Base-by-base conservation (phyloP, 2,329 filamentous ascomycete species). In the Chaetomium strumarium region DNA sequence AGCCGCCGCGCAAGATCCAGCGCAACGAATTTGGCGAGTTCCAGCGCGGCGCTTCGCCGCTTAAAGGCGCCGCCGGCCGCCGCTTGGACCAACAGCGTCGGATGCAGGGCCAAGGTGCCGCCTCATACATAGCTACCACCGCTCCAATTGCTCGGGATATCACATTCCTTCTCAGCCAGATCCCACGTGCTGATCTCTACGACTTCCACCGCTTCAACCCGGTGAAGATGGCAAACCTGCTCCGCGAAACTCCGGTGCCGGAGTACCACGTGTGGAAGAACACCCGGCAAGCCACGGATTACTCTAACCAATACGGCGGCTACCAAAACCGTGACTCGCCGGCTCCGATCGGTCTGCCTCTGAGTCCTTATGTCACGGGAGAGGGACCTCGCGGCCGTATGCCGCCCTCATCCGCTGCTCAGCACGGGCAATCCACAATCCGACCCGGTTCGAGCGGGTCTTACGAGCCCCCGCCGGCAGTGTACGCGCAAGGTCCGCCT, bases 41-140 rank as follows among this genome's bases (percentile, higher is more conserved):
- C 55, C 81, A 85, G 49, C 84, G 93, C 46, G 91, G 86, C n/a
- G 90, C 88, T 52, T 97, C 92, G 5, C 93, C 95, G 0, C 77
- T 97, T 36, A 99, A 97, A 67, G 90, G 90, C 13, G 88, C 89
- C 1, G 90, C 92, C 36, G 89, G 90, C 24, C 85, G 91, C 51
- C 85, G 91, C 34, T 76, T 95, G 19, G 89, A 93, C 63, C 87
- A 93, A 65, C 84, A 89, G 65, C 79, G 82, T 47, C 76, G 83
- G 5, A 82, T 78, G 61, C 80, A 80, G 58, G 73, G 74, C 12
- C 74, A 75, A 57, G 68, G 69, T 12, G 62, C 64, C 34, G 64
- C 64, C n/a, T 64, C 66, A 7, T 65, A 68, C 36, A 63, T 53
- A 17, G 64, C 55, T 14, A 63, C 66, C 3, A 77, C 83, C 11